These are phyloP conservation scores for Sutorius eximius DNA, from an alignment of 1,284 basidiomycete genomes.

Conservation along the genomic window DNA sequence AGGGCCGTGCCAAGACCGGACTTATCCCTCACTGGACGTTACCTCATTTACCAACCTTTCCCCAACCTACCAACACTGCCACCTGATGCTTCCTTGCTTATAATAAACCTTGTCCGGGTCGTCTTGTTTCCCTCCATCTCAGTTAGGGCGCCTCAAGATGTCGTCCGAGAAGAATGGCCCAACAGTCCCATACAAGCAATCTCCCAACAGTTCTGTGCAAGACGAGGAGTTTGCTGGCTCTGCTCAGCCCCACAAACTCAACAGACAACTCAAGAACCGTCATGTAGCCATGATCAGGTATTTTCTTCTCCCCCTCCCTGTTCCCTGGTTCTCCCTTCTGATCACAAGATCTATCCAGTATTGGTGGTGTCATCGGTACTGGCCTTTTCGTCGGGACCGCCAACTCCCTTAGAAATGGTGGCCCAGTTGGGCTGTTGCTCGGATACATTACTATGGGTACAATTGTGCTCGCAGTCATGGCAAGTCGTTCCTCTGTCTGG, in stretches of 20 bases:
- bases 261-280: slow-evolving; percentile 63
- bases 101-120: neutral
- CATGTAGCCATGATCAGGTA: slow-evolving; percentile 74
- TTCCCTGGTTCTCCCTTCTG: neutral
- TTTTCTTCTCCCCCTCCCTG: neutral
- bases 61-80: slow-evolving; percentile 16
- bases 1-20: neutral
- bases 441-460: slow-evolving; percentile 63
- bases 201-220: slow-evolving; percentile 16
- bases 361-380: slow-evolving; percentile 77
- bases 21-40: neutral
- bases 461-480: slow-evolving; percentile 64
- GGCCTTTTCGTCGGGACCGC: slow-evolving; percentile 70
- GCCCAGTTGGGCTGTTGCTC: slow-evolving; percentile 63
- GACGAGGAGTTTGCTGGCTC: slow-evolving; percentile 23
- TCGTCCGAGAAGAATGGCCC: slow-evolving; percentile 24
- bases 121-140: neutral
- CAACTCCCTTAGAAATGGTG: slow-evolving; percentile 52
- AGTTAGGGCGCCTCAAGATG: slow-evolving; percentile 4
- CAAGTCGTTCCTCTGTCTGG: slow-evolving; percentile 18
- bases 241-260: slow-evolving; percentile 34
- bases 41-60: neutral
- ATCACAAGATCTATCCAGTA: slow-evolving; percentile 34
- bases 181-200: neutral
- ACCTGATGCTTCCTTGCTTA: slow-evolving; percentile 4